These are phyloP conservation scores for Russula compacta DNA, from an alignment of 768 basidiomycete genomes.

Conservation along the genomic window DNA sequence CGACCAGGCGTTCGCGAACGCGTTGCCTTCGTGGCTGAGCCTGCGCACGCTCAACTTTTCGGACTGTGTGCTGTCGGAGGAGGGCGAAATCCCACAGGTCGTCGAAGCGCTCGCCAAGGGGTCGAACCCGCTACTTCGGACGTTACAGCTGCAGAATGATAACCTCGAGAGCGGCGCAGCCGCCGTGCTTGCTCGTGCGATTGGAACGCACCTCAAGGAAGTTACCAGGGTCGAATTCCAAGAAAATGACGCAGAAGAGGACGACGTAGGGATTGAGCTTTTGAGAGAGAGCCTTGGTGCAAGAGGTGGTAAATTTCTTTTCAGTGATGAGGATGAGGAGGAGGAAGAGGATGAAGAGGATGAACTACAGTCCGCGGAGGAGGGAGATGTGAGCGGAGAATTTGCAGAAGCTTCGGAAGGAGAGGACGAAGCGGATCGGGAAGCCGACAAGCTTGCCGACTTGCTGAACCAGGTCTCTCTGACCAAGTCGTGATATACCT, in stretches of 20 bases:
- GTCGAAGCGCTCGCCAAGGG: constrained; percentile 55
- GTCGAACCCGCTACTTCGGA: constrained; percentile 63
- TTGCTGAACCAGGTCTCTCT: constrained; percentile 52
- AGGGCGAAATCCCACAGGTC: constrained; percentile 68
- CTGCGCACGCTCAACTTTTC: constrained; percentile 81
- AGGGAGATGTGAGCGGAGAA: constrained; percentile 24
- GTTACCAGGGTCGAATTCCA: constrained; percentile 75
- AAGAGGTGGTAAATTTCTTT: constrained; percentile 57
- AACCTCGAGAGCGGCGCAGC: constrained; percentile 72
- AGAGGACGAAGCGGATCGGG: constrained; percentile 27
- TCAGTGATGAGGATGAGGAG: constrained; percentile 75
- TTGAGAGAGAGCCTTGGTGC: constrained; percentile 47
- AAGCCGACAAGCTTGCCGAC: constrained; percentile 53
- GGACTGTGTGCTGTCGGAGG: constrained; percentile 78
- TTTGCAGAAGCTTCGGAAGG: constrained; percentile 25
- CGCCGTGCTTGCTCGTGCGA: constrained; percentile 53
- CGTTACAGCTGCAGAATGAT: constrained; percentile 84
- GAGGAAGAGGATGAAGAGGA: constrained; percentile 49
- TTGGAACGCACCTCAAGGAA: constrained; percentile 47
- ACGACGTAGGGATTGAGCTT: constrained; percentile 51
- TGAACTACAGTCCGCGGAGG: constrained; percentile 31
- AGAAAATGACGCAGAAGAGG: constrained; percentile 82
- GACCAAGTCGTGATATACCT: background rate
- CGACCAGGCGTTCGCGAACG: constrained; percentile 48
- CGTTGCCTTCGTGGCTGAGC: constrained; percentile 59